Conservation (phyloP, 108 stramenopile genomes). For the Conticribra weissflogii region DNA sequence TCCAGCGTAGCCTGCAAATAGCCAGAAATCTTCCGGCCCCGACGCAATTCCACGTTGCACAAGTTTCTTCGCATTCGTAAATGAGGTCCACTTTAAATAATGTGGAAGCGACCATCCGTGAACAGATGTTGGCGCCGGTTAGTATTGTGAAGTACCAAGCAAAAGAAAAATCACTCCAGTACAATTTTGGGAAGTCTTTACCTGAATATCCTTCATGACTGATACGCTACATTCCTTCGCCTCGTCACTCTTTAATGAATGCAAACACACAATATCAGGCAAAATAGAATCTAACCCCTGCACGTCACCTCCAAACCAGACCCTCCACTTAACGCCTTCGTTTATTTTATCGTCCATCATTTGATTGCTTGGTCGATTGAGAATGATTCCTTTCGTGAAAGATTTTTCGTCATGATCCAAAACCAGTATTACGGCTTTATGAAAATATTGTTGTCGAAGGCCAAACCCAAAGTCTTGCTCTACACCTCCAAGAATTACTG, state of each 20-base stretch:
- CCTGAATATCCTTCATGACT: conserved; percentile 84
- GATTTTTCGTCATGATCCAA: conserved; percentile 60
- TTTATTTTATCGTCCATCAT: conserved; percentile 44
- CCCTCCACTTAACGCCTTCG: conserved; percentile 44
- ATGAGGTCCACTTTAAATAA: conserved; percentile 69
- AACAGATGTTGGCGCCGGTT: background rate
- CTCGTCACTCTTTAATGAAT: conserved; percentile 63
- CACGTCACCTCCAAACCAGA: conserved; percentile 68
- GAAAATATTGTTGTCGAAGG: conserved; percentile 80
- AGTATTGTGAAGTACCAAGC: background rate
- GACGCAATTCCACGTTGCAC: conserved; percentile 53
- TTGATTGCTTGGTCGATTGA: conserved; percentile 55
- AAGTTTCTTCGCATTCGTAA: conserved; percentile 73
- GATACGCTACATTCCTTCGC: conserved; percentile 58
- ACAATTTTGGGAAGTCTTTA: conserved; percentile 1
- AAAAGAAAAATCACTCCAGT: background rate
- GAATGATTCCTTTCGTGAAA: conserved; percentile 67
- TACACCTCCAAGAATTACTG: conserved; percentile 79
- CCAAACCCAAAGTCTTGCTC: conserved; percentile 83
- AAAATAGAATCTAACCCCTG: conserved; percentile 60
- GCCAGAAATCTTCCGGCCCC: conserved; percentile 64
- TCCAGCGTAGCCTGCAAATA: conserved; percentile 71
- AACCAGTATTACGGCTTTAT: conserved; percentile 66
- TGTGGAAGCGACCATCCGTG: no score
- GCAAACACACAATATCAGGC: conserved; percentile 82